Evolutionary conservation across 225 moss, liverwort and hornwort species (phyloP).

Genomic region (Pleurozium schreberi): DNA sequence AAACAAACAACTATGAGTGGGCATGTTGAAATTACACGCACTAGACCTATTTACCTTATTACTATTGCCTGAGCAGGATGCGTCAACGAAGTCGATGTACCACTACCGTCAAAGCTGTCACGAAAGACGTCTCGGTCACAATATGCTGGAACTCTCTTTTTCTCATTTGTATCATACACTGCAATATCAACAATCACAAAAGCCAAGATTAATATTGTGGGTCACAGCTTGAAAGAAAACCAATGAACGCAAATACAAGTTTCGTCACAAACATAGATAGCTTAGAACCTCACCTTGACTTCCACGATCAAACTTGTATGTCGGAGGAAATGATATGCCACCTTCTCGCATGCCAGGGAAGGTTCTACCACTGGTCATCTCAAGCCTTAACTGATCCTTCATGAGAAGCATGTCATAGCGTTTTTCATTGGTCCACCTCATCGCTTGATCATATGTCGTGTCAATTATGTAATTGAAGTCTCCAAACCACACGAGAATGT

Average conservation of each 20-base stretch:
- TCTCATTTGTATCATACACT: slow-evolving; percentile 96
- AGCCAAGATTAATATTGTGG: background rate
- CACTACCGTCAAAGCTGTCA: slow-evolving; percentile 73
- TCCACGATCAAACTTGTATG: slow-evolving; percentile 95
- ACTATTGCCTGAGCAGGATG: slow-evolving; percentile 73
- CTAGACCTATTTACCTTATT: slow-evolving; percentile 25
- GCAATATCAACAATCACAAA: slow-evolving; percentile 7
- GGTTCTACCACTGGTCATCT: slow-evolving; percentile 77
- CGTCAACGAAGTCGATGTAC: slow-evolving; percentile 37
- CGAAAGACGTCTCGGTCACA: slow-evolving; percentile 95
- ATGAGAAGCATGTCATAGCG: slow-evolving; percentile 54
- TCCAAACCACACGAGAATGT: slow-evolving; percentile 89
- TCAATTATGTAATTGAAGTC: slow-evolving; percentile 97
- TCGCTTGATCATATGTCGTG: slow-evolving; percentile 58
- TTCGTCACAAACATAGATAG: background rate
- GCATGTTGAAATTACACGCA: background rate
- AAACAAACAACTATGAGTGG: background rate
- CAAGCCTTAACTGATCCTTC: slow-evolving; percentile 77
- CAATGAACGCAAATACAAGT: background rate
- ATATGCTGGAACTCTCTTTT: slow-evolving; percentile 87
- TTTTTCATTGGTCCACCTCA: slow-evolving; percentile 38
- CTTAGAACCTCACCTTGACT: slow-evolving; percentile 30
- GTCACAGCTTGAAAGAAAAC: background rate
- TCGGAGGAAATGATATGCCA: slow-evolving; percentile 70
- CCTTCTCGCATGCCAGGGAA: slow-evolving; percentile 95